Base-by-base conservation (phyloP, 2,329 filamentous ascomycete species). In the Botryotinia narcissicola region DNA sequence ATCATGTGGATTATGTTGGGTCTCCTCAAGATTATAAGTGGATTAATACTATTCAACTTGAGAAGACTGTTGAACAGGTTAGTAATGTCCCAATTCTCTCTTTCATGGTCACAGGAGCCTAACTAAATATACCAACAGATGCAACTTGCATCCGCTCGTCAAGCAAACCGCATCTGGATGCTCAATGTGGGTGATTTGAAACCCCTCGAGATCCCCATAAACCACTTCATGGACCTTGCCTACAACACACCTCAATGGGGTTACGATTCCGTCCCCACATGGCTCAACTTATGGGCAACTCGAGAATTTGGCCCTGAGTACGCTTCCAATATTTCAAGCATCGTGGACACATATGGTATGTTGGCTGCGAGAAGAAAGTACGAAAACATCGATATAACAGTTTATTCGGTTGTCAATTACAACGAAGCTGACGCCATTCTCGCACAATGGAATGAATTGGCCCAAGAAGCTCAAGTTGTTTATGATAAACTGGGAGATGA, bases 141-240 rank as follows among this genome's bases (percentile, higher is more conserved):
- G 87, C 85, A 87, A 76, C 84, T 90, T 8, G 87, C 90, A 2
- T 86, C 89, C 74, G 84, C 88, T 42, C 83, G 87, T 85, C 9
- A 87, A 86, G 35, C 84, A 83, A 69, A 84, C 84, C 70, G 79
- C 4, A 88, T 91, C 63, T 91, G 89, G 89, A 85, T 90, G 62
- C 86, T 89, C 57, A 91, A 91, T 74, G 87, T 90, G 8, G 88
- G 88, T n/a, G 89, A 91, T 77, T 82, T 91, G 59, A 91, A 90
- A 78, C 86, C 86, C 0, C 77, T 80, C 81, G 88, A 92, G 82
- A 84, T 92, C 25, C 89, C 90, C 32, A 89, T 92, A 79, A 88
- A 84, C 78, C 90, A 92, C 80, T 92, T 90, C 82, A 83, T 92
- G 75, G 90, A 92, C 75, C 84, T 92, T 74, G 91, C 89, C 1